Conservation (phyloP, 2,329 filamentous ascomycete genomes). For the Claviceps pazoutovae region DNA sequence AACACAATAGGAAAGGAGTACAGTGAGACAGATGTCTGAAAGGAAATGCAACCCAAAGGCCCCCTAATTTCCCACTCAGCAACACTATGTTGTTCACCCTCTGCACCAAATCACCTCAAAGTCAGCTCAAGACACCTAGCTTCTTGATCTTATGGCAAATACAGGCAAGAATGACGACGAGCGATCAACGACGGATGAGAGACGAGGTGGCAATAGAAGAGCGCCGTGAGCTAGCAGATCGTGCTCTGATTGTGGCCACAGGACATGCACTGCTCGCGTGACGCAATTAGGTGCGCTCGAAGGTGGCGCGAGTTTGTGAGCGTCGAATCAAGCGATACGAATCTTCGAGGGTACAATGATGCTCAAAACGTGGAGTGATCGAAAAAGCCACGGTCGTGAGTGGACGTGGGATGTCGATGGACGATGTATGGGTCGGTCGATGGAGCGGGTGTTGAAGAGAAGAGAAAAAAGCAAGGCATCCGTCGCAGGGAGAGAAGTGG, state of each 20-base stretch:
- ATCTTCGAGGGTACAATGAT: not conserved
- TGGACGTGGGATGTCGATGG: not conserved
- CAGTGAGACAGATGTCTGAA: conserved; percentile 23
- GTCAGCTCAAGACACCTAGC: conserved; percentile 13
- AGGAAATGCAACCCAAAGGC: conserved; percentile 18
- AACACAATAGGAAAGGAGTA: conserved; percentile 22
- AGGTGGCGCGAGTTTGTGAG: not conserved
- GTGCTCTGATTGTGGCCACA: not conserved
- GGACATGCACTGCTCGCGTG: conserved; percentile 1
- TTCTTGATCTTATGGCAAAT: conserved; percentile 10
- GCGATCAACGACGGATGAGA: not conserved
- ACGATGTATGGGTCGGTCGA: not conserved
- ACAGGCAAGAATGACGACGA: conserved; percentile 9
- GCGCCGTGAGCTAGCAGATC: not conserved
- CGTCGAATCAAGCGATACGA: not conserved
- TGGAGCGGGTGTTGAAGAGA: not conserved
- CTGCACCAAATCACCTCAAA: conserved; percentile 15
- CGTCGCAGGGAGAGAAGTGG: not conserved
- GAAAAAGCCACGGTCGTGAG: not conserved
- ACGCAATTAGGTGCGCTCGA: not conserved
- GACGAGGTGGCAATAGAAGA: conserved; percentile 5
- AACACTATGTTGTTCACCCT: conserved; percentile 14
- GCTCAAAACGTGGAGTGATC: not conserved
- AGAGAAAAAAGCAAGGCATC: not conserved
- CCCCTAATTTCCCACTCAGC: conserved; percentile 24